Evolutionary conservation across 2,329 filamentous ascomycete species (phyloP), one percentile per base, ranked within the genome.

Genomic region (Aspergillus clavatus): DNA sequence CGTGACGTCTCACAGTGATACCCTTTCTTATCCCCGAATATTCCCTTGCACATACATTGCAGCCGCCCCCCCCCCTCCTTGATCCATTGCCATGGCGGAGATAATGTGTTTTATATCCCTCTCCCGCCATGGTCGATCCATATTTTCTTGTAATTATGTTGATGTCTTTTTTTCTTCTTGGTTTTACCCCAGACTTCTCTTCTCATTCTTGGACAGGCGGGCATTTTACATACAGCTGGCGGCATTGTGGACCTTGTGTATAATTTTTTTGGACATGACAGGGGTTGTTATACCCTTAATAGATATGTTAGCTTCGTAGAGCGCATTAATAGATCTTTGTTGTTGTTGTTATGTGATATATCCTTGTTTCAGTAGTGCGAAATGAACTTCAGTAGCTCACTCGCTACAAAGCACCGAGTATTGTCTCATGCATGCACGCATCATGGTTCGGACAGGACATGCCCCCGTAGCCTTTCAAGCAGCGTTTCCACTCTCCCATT

Each of bases 401-500:
- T n/a, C n/a, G n/a, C n/a, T n/a, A n/a, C n/a, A n/a, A n/a, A n/a
- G n/a, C n/a, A n/a, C n/a, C n/a, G n/a, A n/a, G n/a, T n/a, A n/a
- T n/a, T n/a, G n/a, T n/a, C n/a, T n/a, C n/a, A n/a, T n/a, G n/a
- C n/a, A n/a, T n/a, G n/a, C n/a, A 11, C 36, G 22, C 18, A 10
- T n/a, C 29, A 39, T 18, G 16, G n/a, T n/a, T 14, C 7, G n/a
- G 41, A 37, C n/a, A 3, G 8, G 31, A 38, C 37, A 36, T 39
- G 40, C 31, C 56, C 45, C 41, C 43, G 51, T 43, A 71, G 48
- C 42, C 67, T 50, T 10, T 65, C 59, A 18, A 69, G 43, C 12
- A 69, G 45, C 1, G 49, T 60, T 45, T 70, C 68, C 28, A 70
- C 53, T 14, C 64, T 54, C 5, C 63, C 57, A 45, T 66, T 61